A percentile compares a stretch with the other conserved stretches of the same genome.
Evolutionary conservation across 805 yeast species (phyloP).

Genomic region (Pichia cabralensis): DNA sequence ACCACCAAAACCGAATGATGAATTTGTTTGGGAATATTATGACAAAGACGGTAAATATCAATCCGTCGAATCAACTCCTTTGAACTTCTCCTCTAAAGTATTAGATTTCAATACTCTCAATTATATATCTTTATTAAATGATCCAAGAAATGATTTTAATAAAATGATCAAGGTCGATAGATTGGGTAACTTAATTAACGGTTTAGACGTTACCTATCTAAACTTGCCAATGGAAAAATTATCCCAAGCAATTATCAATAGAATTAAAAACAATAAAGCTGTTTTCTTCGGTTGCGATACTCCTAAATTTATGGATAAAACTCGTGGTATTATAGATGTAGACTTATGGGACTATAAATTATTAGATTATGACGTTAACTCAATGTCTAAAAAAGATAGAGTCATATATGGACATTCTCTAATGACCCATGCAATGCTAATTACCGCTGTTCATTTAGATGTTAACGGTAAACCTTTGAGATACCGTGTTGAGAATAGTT

Average conservation of each 20-base stretch:
- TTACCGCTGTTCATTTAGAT: slow-evolving; percentile 73
- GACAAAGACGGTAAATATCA: slow-evolving; percentile 55
- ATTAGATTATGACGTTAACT: slow-evolving; percentile 39
- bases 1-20: slow-evolving; percentile 66
- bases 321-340: slow-evolving; percentile 63
- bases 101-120: slow-evolving; percentile 42
- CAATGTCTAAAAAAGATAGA: slow-evolving; percentile 52
- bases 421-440: slow-evolving; percentile 88
- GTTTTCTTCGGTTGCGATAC: slow-evolving; percentile 87
- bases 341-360: slow-evolving; percentile 58
- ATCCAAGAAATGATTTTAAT: slow-evolving; percentile 67
- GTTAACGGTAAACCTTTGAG: slow-evolving; percentile 49
- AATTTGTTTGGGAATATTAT: slow-evolving; percentile 63
- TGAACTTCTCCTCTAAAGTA: slow-evolving; percentile 48
- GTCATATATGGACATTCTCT: slow-evolving; percentile 59
- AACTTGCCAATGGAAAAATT: slow-evolving; percentile 53
- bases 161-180: slow-evolving; percentile 60
- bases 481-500: slow-evolving; percentile 69
- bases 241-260: slow-evolving; percentile 51
- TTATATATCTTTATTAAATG: slow-evolving; percentile 63
- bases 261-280: slow-evolving; percentile 64
- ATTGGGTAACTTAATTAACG: slow-evolving; percentile 63
- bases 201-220: slow-evolving; percentile 61
- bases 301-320: slow-evolving; percentile 61
- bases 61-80: slow-evolving; percentile 48